Evolutionary conservation across 441 rosid genomes (phyloP).

Genomic region (Croton setiger): DNA sequence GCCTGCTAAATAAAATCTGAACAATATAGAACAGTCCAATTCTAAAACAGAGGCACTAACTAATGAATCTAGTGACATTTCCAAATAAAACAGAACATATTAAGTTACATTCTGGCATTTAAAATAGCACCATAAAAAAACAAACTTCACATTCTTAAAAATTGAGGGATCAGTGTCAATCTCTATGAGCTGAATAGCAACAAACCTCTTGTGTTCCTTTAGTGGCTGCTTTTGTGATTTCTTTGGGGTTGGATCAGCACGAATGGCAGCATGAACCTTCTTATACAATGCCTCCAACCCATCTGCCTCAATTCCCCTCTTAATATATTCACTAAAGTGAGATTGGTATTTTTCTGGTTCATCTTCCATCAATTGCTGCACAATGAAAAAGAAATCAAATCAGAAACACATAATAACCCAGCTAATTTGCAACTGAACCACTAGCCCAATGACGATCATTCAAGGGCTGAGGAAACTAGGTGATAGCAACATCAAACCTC

Average conservation of each 20-base stretch:
- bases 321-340: constrained; percentile 63
- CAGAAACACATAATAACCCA: too few relatives aligned
- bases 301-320: constrained; percentile 67
- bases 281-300: constrained; percentile 63
- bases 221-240: constrained; percentile 57
- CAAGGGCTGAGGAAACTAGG: too few relatives aligned
- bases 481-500: neutral
- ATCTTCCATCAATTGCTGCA: constrained; percentile 64
- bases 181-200: neutral
- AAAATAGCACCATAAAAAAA: neutral
- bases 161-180: neutral
- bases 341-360: constrained; percentile 83
- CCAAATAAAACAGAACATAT: neutral
- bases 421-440: too few relatives aligned
- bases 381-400: neutral
- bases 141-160: neutral
- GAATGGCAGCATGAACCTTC: constrained; percentile 84
- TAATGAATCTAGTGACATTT: neutral
- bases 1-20: neutral
- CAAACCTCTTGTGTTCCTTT: constrained; percentile 70
- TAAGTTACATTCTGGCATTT: neutral
- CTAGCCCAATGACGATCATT: neutral
- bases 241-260: constrained; percentile 67
- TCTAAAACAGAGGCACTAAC: neutral
- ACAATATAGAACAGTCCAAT: neutral